Evolutionary conservation across 257 asterid species (phyloP), one percentile per base, ranked within the genome.

Genomic region (Fraxinus excelsior): DNA sequence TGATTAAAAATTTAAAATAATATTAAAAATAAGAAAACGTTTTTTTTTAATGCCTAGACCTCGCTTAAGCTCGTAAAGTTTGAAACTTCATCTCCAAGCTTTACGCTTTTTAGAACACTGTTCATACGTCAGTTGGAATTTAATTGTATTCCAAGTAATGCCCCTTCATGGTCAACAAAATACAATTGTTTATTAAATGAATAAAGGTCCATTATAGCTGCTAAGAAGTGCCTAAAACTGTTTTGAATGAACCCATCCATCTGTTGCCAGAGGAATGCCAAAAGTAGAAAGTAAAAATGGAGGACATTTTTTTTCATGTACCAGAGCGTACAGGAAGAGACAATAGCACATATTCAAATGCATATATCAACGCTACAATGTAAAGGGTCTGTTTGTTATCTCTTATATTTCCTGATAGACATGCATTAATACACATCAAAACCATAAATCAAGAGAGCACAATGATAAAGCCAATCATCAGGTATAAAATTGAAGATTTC

Each of bases 171-270:
- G 13, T 58, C 2, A 38, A 38, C 62, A 53, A 53, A n/a, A 19
- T 5, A 53, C 6, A 29, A 28, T 34, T 38, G 46, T 60, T 2
- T 34, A 42, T 35, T 21, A 11, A 77, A 51, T 38, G 38, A 40
- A 58, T 18, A 13, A 34, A 80, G 32, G 46, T 26, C 32, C 65
- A 68, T 44, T 42, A 56, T 10, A 44, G 19, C n/a, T 31, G 18
- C 60, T 51, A 75, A 26, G 73, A 75, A 42, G 26, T 44, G 25
- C 56, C 31, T 49, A 38, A 26, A 69, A 76, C 11, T 42, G 35
- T 67, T 28, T 29, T 2, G 21, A 53, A 18, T 53, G n/a, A 53
- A 19, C 9, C 26, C 73, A 49, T 69, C 26, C 34, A 64, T 31
- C 51, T 16, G 60, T 62, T 40, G 77, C 72, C 7, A 31, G 18